phyloP scores from a whole-genome alignment of 768 basidiomycete species.

The Leccinum disarticulatum region DNA sequence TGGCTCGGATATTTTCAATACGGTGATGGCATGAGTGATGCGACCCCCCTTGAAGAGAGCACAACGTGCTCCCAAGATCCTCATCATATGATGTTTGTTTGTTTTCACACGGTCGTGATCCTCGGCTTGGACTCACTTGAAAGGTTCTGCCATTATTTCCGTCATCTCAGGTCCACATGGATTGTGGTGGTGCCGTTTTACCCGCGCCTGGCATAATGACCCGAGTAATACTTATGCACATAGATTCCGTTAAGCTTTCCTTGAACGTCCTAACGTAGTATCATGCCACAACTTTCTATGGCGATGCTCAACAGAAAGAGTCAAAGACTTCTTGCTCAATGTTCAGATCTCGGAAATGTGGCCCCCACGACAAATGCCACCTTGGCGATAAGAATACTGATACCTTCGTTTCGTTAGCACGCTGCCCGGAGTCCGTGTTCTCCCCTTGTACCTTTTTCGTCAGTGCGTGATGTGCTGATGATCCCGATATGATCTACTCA shows the following conservation, averaged over 20 bases:
- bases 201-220: not conserved
- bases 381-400: not conserved
- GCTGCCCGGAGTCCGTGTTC: not conserved
- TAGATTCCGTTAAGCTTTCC: not conserved
- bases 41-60: not conserved
- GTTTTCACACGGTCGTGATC: not conserved
- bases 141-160: not conserved
- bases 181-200: not conserved
- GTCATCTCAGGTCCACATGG: not conserved
- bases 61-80: not conserved
- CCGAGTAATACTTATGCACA: not conserved
- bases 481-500: not conserved
- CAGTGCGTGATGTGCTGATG: not conserved
- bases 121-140: not conserved
- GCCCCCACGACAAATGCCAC: not conserved
- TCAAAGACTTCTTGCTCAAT: not conserved
- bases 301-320: not conserved
- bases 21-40: not conserved
- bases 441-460: slow-evolving; percentile 16
- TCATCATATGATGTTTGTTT: not conserved
- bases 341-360: not conserved
- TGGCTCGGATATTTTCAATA: not conserved
- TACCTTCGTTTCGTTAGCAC: not conserved
- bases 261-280: not conserved
- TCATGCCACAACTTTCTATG: not conserved